Base-by-base conservation (phyloP, 2,329 filamentous ascomycete genomes). In the Didymella arachidicola region DNA sequence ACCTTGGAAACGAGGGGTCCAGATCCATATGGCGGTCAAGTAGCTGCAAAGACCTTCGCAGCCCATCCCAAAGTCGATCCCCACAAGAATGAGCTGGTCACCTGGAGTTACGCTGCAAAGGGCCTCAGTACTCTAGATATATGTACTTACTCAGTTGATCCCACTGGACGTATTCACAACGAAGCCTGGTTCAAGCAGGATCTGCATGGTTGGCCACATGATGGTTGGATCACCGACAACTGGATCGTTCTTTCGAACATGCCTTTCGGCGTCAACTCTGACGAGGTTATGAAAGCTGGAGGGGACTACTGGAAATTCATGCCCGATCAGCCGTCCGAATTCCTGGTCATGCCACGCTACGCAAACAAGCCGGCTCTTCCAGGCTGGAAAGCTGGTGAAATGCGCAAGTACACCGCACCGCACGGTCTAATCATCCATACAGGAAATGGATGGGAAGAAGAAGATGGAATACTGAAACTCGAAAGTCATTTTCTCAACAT, bases 221-320 rank as follows among this genome's bases (percentile, higher is more conserved):
- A 81, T 49, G 78, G 76, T 52, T 78, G 72, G 0, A 70, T 80
- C 1, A 80, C 78, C 0, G 69, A 79, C 5, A 79, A 81, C 43
- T 80, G 56, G 53, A 50, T 69, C 19, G 44, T 38, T 29, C 22
- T 49, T 29, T 14, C 25, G n/a, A 42, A 27, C 41, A 26, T 16
- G 18, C 75, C 75, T 26, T 41, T 54, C 41, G 63, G 46, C 2
- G 74, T 71, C 45, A 72, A 77, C 41, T 22, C 22, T 22, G 29
- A 79, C 11, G 76, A 79, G 27, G 64, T 75, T 7, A 63, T 80
- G 59, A 77, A 78, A 47, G 49, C 68, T 16, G 78, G 79, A 6
- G 78, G 61, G 7, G 73, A 80, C 42, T 77, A 80, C 60, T 80
- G 75, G 75, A 69, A 76, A 53, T 79, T 76, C 73, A 70, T 75